Base-by-base conservation (phyloP, 2,329 filamentous ascomycete genomes). In the Sclerotinia subarctica region DNA sequence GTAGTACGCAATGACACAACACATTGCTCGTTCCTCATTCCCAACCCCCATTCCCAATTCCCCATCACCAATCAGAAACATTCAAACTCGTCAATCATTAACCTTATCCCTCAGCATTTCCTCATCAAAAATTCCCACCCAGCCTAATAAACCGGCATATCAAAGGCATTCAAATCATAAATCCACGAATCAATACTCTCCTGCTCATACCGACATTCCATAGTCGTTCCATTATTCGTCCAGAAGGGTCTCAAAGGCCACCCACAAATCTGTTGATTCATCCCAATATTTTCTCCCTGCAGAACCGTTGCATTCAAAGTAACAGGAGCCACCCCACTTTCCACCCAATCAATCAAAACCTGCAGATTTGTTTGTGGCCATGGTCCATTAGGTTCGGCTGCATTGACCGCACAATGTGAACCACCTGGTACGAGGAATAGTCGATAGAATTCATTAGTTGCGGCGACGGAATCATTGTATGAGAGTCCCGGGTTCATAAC, bases 321-420 rank as follows among this genome's bases (percentile, higher is more conserved):
- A 8, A 63, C 58, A 3, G 79, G 79, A 68, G 70, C 73, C 26
- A 77, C 70, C 21, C 76, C 89, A 70, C 90, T 90, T 71, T 84
- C 85, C 10, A 92, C 80, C 73, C 83, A 91, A 74, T 91, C 87
- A 75, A 92, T 90, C n/a, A 87, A 86, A 2, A 88, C 90, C 2
- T 88, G 86, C 76, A 91, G 86, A 53, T 91, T 88, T 8, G 87
- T 87, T 71, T 86, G 82, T 32, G 69, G 71, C 58, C 67, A 73
- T 5, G 72, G 70, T 10, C 72, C 72, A 58, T 58, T 58, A 0
- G 81, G 81, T 76, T 83, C 80, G 1, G 80, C 75, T 5, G 74
- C 66, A 75, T 84, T 85, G 32, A 77, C 73, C 0, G 79, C 77
- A 70, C 84, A 87, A 77, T 85, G 84, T 0, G 78, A 83, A 0